phyloP scores from a whole-genome alignment of 129 eudicot genomes.

The Scalesia atractyloides region DNA sequence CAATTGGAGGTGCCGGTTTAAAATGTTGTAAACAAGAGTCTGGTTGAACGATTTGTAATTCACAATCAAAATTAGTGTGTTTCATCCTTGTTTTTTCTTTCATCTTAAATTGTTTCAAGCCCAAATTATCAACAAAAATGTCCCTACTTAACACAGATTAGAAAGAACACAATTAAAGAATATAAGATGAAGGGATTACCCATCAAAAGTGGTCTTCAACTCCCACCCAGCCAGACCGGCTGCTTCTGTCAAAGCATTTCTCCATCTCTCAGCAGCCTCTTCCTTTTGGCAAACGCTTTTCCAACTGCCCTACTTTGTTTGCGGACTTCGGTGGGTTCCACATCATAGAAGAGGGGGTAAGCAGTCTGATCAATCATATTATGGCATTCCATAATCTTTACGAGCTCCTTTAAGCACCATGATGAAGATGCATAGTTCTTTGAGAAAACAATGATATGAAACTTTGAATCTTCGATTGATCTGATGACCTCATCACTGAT shows the following conservation, averaged over 20 bases:
- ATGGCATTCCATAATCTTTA: background rate
- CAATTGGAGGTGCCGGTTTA: too few species aligned
- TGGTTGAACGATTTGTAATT: too few species aligned
- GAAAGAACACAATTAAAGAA: too few species aligned
- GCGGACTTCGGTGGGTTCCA: background rate
- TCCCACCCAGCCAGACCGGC: background rate
- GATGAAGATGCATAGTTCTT: slow-evolving; percentile 4
- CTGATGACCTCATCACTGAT: background rate
- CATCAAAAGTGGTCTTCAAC: background rate
- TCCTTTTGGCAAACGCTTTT: background rate
- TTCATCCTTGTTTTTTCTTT: too few species aligned
- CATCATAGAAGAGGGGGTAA: background rate
- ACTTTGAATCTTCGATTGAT: background rate
- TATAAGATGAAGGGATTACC: background rate
- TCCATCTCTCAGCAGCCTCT: background rate
- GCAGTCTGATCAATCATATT: background rate
- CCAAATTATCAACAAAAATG: too few species aligned
- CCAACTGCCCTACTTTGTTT: background rate
- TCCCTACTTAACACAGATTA: too few species aligned
- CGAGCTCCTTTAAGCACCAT: background rate
- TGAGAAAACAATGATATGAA: slow-evolving; percentile 6
- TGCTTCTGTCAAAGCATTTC: background rate
- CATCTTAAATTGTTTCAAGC: too few species aligned
- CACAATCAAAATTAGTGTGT: too few species aligned
- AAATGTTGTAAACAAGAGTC: too few species aligned